These are phyloP conservation scores for Strobilomyces confusus DNA, from an alignment of 768 basidiomycete genomes.

Conservation along the genomic window DNA sequence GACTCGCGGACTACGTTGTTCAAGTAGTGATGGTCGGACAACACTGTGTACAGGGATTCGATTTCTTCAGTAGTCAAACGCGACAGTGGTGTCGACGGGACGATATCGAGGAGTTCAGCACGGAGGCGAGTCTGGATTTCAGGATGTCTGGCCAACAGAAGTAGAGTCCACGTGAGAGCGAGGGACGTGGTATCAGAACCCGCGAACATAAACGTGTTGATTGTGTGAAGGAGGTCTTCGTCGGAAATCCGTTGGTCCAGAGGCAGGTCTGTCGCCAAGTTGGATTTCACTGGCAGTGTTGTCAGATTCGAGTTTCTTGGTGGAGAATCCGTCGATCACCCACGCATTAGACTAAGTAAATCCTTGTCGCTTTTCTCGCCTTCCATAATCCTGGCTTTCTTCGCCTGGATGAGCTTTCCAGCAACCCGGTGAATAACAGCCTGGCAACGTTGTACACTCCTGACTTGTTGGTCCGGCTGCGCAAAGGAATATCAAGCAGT, in stretches of 20 bases:
- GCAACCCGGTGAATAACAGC: constrained; percentile 64
- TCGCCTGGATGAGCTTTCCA: constrained; percentile 73
- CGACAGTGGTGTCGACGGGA: constrained; percentile 38
- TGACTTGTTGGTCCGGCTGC: constrained; percentile 52
- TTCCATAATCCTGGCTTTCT: constrained; percentile 68
- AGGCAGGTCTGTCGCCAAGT: constrained; percentile 65
- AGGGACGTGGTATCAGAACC: constrained; percentile 87
- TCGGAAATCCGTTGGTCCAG: constrained; percentile 76
- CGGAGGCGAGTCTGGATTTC: constrained; percentile 68
- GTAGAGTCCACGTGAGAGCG: constrained; percentile 80
- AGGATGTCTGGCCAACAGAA: constrained; percentile 65
- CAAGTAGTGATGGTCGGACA: constrained; percentile 65
- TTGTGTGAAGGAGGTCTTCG: constrained; percentile 78
- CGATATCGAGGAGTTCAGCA: constrained; percentile 54
- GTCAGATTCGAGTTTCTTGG: constrained; percentile 7
- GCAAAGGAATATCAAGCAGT: constrained; percentile 1
- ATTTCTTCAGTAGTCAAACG: constrained; percentile 61
- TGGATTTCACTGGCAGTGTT: constrained; percentile 66
- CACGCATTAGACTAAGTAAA: constrained; percentile 71
- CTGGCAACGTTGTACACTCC: constrained; percentile 53
- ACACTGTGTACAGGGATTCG: constrained; percentile 49
- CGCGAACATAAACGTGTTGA: constrained; percentile 88
- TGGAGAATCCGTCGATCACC: constrained; percentile 27
- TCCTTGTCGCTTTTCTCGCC: constrained; percentile 64
- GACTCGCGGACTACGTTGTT: constrained; percentile 75